Conservation (phyloP, 1,139 yeast species). For the Nematodospora anomalae region DNA sequence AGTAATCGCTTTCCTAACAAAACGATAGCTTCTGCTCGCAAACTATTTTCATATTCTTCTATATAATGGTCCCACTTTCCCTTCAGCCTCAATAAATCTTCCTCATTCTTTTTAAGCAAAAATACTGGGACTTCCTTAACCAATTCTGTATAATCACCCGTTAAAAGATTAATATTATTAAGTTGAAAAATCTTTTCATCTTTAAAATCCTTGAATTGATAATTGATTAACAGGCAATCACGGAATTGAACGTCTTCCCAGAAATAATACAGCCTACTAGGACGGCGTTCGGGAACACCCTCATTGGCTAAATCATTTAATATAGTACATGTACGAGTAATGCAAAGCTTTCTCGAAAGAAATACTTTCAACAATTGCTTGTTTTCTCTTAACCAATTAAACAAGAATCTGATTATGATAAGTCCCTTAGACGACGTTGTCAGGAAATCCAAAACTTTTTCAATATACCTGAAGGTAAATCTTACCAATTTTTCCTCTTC, state of each 20-base stretch:
- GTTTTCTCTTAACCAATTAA: constrained; percentile 55
- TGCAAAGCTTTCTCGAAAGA: constrained; percentile 5
- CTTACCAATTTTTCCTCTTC: constrained; percentile 20
- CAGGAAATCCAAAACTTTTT: constrained; percentile 26
- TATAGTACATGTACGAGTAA: constrained; percentile 2
- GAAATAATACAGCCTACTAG: constrained; percentile 54
- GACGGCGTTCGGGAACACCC: constrained; percentile 17
- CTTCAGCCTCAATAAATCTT: constrained; percentile 2
- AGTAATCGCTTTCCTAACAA: constrained; percentile 18
- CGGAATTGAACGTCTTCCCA: constrained; percentile 63
- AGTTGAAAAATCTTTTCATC: constrained; percentile 44
- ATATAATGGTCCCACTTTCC: constrained; percentile 10
- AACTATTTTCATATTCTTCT: constrained; percentile 22
- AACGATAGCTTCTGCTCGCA: constrained; percentile 25
- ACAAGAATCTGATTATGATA: constrained; percentile 45
- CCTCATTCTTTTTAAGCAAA: constrained; percentile 20
- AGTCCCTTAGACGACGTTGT: constrained; percentile 18
- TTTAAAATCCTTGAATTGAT: constrained; percentile 58
- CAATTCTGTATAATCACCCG: constrained; percentile 31
- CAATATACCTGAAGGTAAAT: constrained; percentile 34
- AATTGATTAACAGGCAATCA: constrained; percentile 57
- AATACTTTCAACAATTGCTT: constrained; percentile 22
- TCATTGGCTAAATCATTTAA: constrained; percentile 6
- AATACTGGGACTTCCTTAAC: constrained; percentile 27
- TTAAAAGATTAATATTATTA: constrained; percentile 31